Evolutionary conservation across 2,329 filamentous ascomycete species (phyloP), one percentile per base, ranked within the genome.

Genomic region (Trichophyton rubrum): DNA sequence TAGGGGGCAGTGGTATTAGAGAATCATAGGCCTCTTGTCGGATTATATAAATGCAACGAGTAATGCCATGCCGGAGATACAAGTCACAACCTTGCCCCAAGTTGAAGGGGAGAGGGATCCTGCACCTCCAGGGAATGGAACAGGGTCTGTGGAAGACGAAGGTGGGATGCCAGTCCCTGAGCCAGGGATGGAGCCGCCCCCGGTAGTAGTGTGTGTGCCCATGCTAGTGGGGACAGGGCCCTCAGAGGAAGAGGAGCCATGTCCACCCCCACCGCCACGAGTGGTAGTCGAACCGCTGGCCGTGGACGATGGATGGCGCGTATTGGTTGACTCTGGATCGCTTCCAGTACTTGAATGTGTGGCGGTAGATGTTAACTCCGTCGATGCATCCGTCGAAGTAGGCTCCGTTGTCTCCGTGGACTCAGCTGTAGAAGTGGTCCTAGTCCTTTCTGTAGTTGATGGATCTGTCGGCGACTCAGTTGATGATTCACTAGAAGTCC

Each of bases 31-130:
- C 3, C 45, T 49, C 13, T 30, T 3, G 20, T 49, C 45, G 20
- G 45, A 55, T 35, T 55, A 55, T 55, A 55, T 55, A 55, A 55
- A 55, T 35, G 49, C 27, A 55, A 20, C 20, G n/a, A 55, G 49
- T 55, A 55, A 35, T 20, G 27, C 49, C 49, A 55, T 20, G 24
- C 49, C 5, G 15, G 49, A 55, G 6, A 55, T 33, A 15, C 27
- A 55, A 6, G 49, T 55, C 27, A 55, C 3, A 20, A 20, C 49
- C 49, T 55, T 55, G 17, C 49, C 49, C 56, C 56, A 58, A 15
- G 33, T 17, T 11, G 56, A 45, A n/a, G 56, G 56, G 17, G 33
- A 41, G 6, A 58, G 20, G 17, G 56, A 58, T 15, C 40, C 40
- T 24, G 56, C 56, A 13, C 56, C 41, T 58, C 56, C 56, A 35